phyloP scores from a whole-genome alignment of 768 basidiomycete genomes.

The Russula foetens region DNA sequence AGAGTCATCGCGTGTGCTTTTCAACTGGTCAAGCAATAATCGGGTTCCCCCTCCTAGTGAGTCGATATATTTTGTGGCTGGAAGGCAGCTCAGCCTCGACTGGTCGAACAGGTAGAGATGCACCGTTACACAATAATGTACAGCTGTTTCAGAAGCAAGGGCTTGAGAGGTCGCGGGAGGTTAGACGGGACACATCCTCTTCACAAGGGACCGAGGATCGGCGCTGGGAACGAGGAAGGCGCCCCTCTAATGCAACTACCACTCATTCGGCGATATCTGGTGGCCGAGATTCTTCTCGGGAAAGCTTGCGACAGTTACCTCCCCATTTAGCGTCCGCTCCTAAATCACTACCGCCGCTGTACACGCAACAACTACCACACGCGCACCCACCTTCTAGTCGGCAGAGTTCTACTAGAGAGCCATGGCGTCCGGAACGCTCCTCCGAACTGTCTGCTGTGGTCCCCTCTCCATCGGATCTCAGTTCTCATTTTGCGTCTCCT shows the following conservation, averaged over 20 bases:
- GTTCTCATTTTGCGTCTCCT: slow-evolving; percentile 8
- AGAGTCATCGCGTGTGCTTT: slow-evolving; percentile 68
- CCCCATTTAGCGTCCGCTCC: slow-evolving; percentile 11
- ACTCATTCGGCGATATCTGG: slow-evolving; percentile 11
- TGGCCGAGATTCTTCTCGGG: slow-evolving; percentile 15
- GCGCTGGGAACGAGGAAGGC: slow-evolving; percentile 17
- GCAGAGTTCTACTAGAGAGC: slow-evolving; percentile 14
- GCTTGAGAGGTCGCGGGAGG: slow-evolving; percentile 20
- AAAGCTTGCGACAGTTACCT: slow-evolving; percentile 20
- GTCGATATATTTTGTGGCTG: slow-evolving; percentile 8
- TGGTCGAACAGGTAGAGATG: slow-evolving; percentile 39
- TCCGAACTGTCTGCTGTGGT: slow-evolving; percentile 12
- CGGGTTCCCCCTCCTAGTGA: slow-evolving; percentile 33
- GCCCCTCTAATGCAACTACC: slow-evolving; percentile 13
- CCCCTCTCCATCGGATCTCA: neutral
- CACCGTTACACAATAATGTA: slow-evolving; percentile 37
- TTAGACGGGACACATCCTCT: slow-evolving; percentile 20
- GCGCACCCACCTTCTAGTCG: slow-evolving; percentile 3
- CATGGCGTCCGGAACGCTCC: slow-evolving; percentile 16
- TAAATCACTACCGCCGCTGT: slow-evolving; percentile 9
- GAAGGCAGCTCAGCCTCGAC: slow-evolving; percentile 32
- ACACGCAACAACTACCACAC: slow-evolving; percentile 9
- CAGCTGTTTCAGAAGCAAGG: slow-evolving; percentile 55
- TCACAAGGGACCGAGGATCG: slow-evolving; percentile 16
- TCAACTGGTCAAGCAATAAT: slow-evolving; percentile 67